phyloP scores from a whole-genome alignment of 179 eudicot genomes.

The Drosera spatulata region DNA sequence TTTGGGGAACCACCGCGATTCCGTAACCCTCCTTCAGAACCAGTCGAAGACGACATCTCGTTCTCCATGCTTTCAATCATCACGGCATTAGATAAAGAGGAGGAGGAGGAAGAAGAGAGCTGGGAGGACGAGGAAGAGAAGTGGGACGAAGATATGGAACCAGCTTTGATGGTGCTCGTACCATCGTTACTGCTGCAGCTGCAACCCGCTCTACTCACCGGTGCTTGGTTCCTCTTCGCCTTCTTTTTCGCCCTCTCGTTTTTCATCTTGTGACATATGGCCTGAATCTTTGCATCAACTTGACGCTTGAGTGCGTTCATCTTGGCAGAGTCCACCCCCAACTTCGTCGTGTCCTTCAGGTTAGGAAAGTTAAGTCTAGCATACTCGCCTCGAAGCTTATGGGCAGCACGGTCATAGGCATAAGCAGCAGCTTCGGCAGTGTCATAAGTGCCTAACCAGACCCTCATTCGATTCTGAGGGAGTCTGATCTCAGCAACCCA shows the following conservation, averaged over 20 bases:
- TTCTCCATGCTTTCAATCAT: slow-evolving; percentile 21
- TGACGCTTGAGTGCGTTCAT: slow-evolving; percentile 42
- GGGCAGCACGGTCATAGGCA: slow-evolving; percentile 80
- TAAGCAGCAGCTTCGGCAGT: slow-evolving; percentile 81
- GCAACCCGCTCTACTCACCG: background rate
- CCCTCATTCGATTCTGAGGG: slow-evolving; percentile 70
- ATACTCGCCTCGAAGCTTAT: slow-evolving; percentile 75
- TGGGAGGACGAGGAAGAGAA: slow-evolving; percentile 17
- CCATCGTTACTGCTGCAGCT: slow-evolving; percentile 1
- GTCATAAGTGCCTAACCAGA: slow-evolving; percentile 81
- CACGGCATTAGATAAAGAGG: slow-evolving; percentile 4
- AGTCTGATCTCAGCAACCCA: slow-evolving; percentile 90
- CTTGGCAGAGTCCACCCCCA: slow-evolving; percentile 35
- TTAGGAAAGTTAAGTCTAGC: slow-evolving; percentile 76
- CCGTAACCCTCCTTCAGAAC: slow-evolving; percentile 49
- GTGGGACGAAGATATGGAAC: background rate
- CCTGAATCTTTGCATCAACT: slow-evolving; percentile 68
- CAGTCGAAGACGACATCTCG: slow-evolving; percentile 24
- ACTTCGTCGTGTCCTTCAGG: slow-evolving; percentile 27
- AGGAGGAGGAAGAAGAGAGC: slow-evolving; percentile 1
- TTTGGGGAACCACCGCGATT: slow-evolving; percentile 25
- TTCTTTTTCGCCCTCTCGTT: slow-evolving; percentile 24
- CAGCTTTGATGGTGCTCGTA: slow-evolving; percentile 3
- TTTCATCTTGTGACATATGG: slow-evolving; percentile 58
- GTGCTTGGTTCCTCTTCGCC: slow-evolving; percentile 19